phyloP scores from a whole-genome alignment of 345 rosid species.

The Citropsis articulata region DNA sequence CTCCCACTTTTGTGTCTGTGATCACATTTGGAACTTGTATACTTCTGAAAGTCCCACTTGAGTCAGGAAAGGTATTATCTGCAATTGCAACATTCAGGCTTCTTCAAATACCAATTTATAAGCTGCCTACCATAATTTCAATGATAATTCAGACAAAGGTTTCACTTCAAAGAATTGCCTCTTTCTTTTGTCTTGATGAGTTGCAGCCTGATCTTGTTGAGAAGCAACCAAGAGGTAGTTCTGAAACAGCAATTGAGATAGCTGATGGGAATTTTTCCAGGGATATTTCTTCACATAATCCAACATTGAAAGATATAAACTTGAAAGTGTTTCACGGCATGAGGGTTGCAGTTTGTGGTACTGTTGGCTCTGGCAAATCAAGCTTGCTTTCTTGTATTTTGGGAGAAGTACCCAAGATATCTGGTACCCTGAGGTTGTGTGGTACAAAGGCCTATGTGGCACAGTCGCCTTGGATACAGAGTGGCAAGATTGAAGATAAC shows the following conservation, averaged over 20 bases:
- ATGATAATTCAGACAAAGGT: slow-evolving; percentile 62
- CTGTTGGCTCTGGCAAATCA: slow-evolving; percentile 82
- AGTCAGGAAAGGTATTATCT: slow-evolving; percentile 71
- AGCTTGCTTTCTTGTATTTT: slow-evolving; percentile 69
- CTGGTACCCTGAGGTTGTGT: slow-evolving; percentile 56
- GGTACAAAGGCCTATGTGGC: slow-evolving; percentile 79
- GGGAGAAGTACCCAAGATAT: slow-evolving; percentile 65
- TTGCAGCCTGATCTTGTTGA: slow-evolving; percentile 48
- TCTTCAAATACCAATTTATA: slow-evolving; percentile 58
- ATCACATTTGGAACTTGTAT: slow-evolving; percentile 58
- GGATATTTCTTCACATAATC: slow-evolving; percentile 43
- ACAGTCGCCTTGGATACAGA: slow-evolving; percentile 91
- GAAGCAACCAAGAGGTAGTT: slow-evolving; percentile 42
- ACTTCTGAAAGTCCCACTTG: slow-evolving; percentile 55
- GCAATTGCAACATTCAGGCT: slow-evolving; percentile 72
- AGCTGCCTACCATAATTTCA: slow-evolving; percentile 60
- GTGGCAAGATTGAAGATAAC: slow-evolving; percentile 77
- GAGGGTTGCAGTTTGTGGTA: slow-evolving; percentile 78
- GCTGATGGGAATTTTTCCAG: slow-evolving; percentile 53
- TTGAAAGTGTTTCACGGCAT: slow-evolving; percentile 50
- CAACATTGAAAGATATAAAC: slow-evolving; percentile 52
- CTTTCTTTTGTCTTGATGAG: slow-evolving; percentile 54
- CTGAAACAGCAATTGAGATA: slow-evolving; percentile 48
- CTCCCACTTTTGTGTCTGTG: slow-evolving; percentile 65
- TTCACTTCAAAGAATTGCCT: slow-evolving; percentile 64